Base-by-base conservation (phyloP, 192 early-diverging fungal species). In the Coemansia sp. region DNA sequence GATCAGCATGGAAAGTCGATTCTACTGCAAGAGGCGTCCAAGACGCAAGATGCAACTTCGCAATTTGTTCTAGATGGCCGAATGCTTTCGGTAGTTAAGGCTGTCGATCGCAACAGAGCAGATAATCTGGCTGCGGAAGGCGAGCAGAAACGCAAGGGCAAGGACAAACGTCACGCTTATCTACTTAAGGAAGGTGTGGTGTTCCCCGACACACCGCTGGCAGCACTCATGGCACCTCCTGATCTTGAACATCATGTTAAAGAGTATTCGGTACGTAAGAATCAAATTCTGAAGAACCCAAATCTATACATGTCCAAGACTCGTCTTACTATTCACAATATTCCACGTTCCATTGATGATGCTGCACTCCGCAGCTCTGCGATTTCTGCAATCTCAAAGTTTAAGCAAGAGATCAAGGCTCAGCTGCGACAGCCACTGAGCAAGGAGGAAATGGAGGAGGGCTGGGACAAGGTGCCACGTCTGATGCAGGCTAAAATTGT, bases 181-280 rank as follows among this genome's bases (percentile, higher is more conserved):
- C 75, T 98, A 70, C 88, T 96, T 79, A 87, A 91, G 54, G 95
- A 98, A 83, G 94, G 93, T 64, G 88, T 94, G 27, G 85, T 98
- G 57, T 94, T 94, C 70, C 90, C 91, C 0, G 88, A 94, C 53
- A 88, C 93, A 21, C 88, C 89, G 5, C 90, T 88, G 1, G 93
- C 93, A 3, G 76, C 83, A 39, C 80, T 81, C 7, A 78, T 98
- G 71, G 74, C 90, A 9, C 76, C 87, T 2, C 91, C 94, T 58
- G 75, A 96, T n/a, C 72, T 82, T n/a, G 94, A 96, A 75, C 89
- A 94, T 51, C 90, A 91, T 63, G 58, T 78, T 33, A 87, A 86
- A 59, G 92, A 91, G 27, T 96, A 90, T 76, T 83, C 87, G 6
- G 85, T 87, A 31, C 89, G 95, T 53, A 94, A 93, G 74, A 88